phyloP scores from a whole-genome alignment of 805 yeast genomes.

The Blastobotrys terrestris region DNA sequence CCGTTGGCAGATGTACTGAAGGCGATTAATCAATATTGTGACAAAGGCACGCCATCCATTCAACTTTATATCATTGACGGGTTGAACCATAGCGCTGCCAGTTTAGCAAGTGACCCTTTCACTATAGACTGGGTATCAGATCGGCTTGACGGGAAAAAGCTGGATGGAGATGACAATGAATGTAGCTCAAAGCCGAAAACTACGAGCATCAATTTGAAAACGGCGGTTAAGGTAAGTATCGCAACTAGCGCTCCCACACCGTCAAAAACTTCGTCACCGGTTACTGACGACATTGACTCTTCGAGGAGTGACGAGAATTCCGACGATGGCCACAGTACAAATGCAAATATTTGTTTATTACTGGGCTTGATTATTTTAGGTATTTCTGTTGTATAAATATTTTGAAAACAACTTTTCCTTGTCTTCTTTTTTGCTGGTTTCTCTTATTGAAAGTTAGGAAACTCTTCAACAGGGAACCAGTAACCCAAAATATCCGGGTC shows the following conservation, averaged over 20 bases:
- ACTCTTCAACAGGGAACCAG: constrained; percentile 18
- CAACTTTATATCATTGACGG: constrained; percentile 4
- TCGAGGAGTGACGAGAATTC: too few species aligned
- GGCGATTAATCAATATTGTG: constrained; percentile 15
- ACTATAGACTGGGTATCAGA: constrained; percentile 14
- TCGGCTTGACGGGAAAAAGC: constrained; percentile 10
- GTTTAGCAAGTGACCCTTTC: constrained; percentile 6
- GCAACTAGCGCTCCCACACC: background rate
- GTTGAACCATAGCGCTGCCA: constrained; percentile 11
- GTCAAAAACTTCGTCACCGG: background rate
- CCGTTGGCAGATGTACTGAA: constrained; percentile 5
- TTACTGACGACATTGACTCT: background rate
- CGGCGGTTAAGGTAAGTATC: background rate
- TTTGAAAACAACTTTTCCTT: background rate
- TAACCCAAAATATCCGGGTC: constrained; percentile 21
- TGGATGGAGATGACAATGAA: background rate
- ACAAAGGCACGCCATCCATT: constrained; percentile 6
- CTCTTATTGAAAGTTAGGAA: background rate
- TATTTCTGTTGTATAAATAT: background rate
- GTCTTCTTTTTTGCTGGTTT: too few species aligned
- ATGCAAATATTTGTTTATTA: background rate
- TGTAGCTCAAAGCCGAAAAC: background rate
- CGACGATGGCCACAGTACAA: too few species aligned
- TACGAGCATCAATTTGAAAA: background rate
- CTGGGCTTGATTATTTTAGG: background rate